A percentile compares a stretch with the other conserved stretches of the same genome.
These are phyloP conservation scores for Boeremia lycopersici DNA, from an alignment of 2,329 filamentous ascomycete genomes.

Conservation along the genomic window DNA sequence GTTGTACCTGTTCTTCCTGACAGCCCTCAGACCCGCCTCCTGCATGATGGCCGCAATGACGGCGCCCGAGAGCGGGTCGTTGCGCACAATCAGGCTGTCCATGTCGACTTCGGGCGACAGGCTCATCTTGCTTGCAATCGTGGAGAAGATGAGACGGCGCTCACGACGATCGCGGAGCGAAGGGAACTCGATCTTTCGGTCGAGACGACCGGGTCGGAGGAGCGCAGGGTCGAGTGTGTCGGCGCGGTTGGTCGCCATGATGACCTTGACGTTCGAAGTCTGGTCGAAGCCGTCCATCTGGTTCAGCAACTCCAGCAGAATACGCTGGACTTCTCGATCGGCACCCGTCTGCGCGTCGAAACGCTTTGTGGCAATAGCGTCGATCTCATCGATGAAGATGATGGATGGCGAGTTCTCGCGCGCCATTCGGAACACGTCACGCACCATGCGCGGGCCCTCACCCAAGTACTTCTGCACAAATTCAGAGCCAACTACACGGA, in stretches of 20 bases:
- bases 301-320: conserved; percentile 94
- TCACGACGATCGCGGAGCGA: conserved; percentile 90
- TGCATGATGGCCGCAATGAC: conserved; percentile 99
- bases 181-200: conserved; percentile 99
- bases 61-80: conserved; percentile 92
- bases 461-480: conserved; percentile 99
- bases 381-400: conserved; percentile 99
- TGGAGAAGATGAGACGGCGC: conserved; percentile 93
- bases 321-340: conserved; percentile 97
- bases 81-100: conserved; percentile 93
- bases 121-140: conserved; percentile 98
- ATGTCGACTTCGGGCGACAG: conserved; percentile 95
- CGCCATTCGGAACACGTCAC: conserved; percentile 98
- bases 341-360: conserved; percentile 99
- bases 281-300: conserved; percentile 99
- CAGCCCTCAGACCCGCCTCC: conserved; percentile 90
- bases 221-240: conserved; percentile 96
- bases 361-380: conserved; percentile 98
- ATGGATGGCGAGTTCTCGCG: conserved; percentile 97
- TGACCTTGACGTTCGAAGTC: conserved; percentile 98
- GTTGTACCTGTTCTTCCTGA: conserved; percentile 98
- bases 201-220: conserved; percentile 90
- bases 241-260: conserved; percentile 99
- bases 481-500: conserved; percentile 96
- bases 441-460: conserved; percentile 97